phyloP scores from a whole-genome alignment of 257 asterid species.

The Voacanga thouarsii region DNA sequence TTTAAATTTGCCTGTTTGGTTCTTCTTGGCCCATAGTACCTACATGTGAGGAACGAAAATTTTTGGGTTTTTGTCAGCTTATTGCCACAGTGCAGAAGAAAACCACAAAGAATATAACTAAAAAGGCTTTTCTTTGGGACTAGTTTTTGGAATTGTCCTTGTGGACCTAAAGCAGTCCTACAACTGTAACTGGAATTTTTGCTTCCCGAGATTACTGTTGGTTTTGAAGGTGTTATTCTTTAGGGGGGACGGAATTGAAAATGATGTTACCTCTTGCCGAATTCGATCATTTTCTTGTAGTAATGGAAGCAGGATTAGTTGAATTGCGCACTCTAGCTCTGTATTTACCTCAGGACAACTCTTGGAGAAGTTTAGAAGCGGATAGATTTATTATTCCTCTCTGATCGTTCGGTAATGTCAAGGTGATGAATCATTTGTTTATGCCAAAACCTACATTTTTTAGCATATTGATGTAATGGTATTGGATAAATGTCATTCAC shows the following conservation, averaged over 20 bases:
- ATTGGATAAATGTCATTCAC: background rate
- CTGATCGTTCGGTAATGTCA: background rate
- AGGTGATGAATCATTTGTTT: too few species aligned
- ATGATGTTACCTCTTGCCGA: background rate
- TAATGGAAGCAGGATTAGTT: background rate
- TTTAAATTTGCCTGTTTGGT: background rate
- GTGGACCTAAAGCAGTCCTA: background rate
- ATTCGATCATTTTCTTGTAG: background rate
- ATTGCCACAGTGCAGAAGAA: background rate
- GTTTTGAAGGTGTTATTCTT: conserved; percentile 1
- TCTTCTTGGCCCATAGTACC: background rate
- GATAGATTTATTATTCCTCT: background rate
- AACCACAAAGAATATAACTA: background rate
- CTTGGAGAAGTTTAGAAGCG: background rate
- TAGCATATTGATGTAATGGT: too few species aligned
- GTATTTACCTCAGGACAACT: background rate
- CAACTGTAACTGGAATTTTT: background rate
- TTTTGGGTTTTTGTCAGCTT: background rate
- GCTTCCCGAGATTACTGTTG: background rate
- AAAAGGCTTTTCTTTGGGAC: background rate
- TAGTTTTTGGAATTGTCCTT: background rate
- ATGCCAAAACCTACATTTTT: too few species aligned
- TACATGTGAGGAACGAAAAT: background rate
- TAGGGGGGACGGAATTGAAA: background rate
- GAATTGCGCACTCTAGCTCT: background rate